Evolutionary conservation across 805 yeast species (phyloP).

Genomic region (Kuraishia molischiana): DNA sequence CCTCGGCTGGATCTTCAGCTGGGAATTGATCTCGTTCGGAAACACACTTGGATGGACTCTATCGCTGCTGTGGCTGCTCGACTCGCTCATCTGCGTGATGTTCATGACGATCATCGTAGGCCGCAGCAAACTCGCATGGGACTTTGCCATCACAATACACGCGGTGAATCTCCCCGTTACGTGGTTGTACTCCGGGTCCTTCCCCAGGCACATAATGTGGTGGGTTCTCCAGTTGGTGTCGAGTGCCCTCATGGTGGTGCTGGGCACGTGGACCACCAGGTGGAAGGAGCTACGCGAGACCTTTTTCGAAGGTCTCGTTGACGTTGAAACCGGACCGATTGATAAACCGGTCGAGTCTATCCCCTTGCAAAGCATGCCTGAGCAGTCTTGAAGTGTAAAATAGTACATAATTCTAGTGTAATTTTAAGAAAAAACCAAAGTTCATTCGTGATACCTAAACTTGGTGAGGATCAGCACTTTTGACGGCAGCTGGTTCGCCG

Average conservation of each 20-base stretch:
- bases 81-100: slow-evolving; percentile 71
- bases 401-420: neutral
- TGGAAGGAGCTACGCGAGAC: slow-evolving; percentile 89
- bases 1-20: slow-evolving; percentile 67
- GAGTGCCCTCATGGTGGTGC: slow-evolving; percentile 55
- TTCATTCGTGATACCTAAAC: slow-evolving; percentile 71
- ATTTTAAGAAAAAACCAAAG: too few species aligned
- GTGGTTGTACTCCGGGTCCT: slow-evolving; percentile 49
- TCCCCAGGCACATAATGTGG: slow-evolving; percentile 75
- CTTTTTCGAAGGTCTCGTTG: slow-evolving; percentile 77
- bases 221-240: slow-evolving; percentile 72
- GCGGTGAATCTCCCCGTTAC: slow-evolving; percentile 65
- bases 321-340: slow-evolving; percentile 36
- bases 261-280: slow-evolving; percentile 85
- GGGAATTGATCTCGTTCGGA: slow-evolving; percentile 64
- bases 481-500: slow-evolving; percentile 68
- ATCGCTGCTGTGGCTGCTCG: slow-evolving; percentile 71
- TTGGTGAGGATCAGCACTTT: slow-evolving; percentile 67
- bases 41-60: slow-evolving; percentile 77
- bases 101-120: slow-evolving; percentile 86
- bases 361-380: slow-evolving; percentile 2
- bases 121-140: slow-evolving; percentile 90
- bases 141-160: slow-evolving; percentile 91
- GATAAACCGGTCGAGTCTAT: slow-evolving; percentile 1
- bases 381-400: neutral